Percentiles rank a stretch among this genome's conserved stretches.
These are phyloP conservation scores for Phyllosticta citribraziliensis DNA, from an alignment of 2,329 filamentous ascomycete species.

Conservation along the genomic window DNA sequence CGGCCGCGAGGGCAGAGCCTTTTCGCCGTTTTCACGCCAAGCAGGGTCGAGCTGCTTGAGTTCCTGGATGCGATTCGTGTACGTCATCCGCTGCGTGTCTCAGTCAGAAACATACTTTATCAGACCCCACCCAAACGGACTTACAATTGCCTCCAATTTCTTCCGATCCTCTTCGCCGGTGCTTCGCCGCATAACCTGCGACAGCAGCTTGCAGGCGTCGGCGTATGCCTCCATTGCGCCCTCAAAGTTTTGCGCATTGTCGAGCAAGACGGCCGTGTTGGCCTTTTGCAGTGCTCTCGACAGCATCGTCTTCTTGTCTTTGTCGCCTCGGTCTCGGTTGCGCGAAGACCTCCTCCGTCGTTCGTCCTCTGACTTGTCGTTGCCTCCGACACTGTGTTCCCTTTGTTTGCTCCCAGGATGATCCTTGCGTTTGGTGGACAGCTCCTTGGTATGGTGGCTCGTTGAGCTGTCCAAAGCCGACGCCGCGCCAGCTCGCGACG, in stretches of 20 bases:
- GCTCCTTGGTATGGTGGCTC: not conserved
- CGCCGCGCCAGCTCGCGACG: not conserved
- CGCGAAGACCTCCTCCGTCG: slow-evolving; percentile 18
- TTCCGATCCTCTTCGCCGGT: slow-evolving; percentile 76
- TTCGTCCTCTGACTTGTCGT: slow-evolving; percentile 8
- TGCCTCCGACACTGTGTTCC: slow-evolving; percentile 10
- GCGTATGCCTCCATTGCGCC: slow-evolving; percentile 82
- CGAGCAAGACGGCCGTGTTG: slow-evolving; percentile 87
- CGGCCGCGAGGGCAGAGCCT: slow-evolving; percentile 65
- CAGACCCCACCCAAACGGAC: slow-evolving; percentile 26
- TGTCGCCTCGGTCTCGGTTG: slow-evolving; percentile 35
- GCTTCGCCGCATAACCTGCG: slow-evolving; percentile 79
- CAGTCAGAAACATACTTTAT: slow-evolving; percentile 11
- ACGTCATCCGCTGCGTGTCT: slow-evolving; percentile 62
- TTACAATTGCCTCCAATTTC: slow-evolving; percentile 88
- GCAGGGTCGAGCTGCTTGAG: slow-evolving; percentile 60
- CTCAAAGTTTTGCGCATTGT: slow-evolving; percentile 92
- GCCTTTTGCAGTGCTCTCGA: slow-evolving; percentile 93
- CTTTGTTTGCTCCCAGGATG: not conserved
- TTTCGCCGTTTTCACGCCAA: slow-evolving; percentile 45
- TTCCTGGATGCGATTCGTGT: slow-evolving; percentile 82
- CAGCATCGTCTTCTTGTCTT: slow-evolving; percentile 79
- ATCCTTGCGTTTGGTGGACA: not conserved
- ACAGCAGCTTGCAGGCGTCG: slow-evolving; percentile 80
- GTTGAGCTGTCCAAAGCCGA: not conserved